Conservation (phyloP, 768 basidiomycete genomes). For the Pilatotrama ljubarskyi region DNA sequence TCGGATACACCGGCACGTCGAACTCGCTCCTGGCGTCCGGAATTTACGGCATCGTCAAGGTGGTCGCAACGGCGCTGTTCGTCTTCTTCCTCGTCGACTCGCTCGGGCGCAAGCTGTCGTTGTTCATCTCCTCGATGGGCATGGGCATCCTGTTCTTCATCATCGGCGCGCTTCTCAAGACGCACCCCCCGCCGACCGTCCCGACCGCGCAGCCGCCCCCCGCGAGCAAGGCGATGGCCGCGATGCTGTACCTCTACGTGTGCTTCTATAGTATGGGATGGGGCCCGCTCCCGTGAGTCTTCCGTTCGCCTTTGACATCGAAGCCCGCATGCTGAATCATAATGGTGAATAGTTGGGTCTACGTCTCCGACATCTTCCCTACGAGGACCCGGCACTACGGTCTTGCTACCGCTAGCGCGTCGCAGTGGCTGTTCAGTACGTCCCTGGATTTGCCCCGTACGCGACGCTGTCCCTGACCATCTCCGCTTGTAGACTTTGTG, state of each 20-base stretch:
- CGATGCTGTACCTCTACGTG: conserved; percentile 83
- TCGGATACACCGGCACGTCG: conserved; percentile 61
- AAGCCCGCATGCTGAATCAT: not conserved
- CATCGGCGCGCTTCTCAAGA: conserved; percentile 81
- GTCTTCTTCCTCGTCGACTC: conserved; percentile 68
- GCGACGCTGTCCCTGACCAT: not conserved
- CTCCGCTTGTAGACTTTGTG: conserved; percentile 54
- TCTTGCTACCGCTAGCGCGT: conserved; percentile 67
- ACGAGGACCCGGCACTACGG: conserved; percentile 84
- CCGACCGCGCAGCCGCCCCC: conserved; percentile 38
- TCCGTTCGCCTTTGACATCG: conserved; percentile 33
- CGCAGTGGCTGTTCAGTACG: conserved; percentile 84
- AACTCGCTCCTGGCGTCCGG: conserved; percentile 73
- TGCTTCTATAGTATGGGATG: conserved; percentile 89
- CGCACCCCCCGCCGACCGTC: conserved; percentile 55
- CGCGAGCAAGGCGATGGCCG: conserved; percentile 77
- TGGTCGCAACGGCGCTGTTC: conserved; percentile 65
- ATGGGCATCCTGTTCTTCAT: conserved; percentile 85
- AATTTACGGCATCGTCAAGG: conserved; percentile 67
- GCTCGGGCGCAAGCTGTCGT: conserved; percentile 65
- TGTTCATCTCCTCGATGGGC: conserved; percentile 73
- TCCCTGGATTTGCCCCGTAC: conserved; percentile 5
- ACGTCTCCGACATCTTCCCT: conserved; percentile 83
- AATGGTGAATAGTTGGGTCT: conserved; percentile 35
- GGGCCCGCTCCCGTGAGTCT: conserved; percentile 67